A percentile compares a stretch with the other conserved stretches of the same genome.
Evolutionary conservation across 148 eudicot genomes (phyloP).

Genomic region (Amaranthus cruentus): DNA sequence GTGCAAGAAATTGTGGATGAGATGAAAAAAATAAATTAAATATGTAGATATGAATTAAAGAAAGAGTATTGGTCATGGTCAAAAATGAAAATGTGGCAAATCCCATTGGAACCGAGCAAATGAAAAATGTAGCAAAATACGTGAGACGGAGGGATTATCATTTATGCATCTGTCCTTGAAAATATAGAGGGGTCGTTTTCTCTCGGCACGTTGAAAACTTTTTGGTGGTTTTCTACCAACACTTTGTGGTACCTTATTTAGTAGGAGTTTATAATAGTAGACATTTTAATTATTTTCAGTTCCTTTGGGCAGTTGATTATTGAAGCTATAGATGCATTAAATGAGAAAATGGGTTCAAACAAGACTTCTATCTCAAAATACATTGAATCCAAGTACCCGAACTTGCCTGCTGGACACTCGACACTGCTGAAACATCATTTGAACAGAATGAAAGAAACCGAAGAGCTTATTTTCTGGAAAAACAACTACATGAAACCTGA

Average conservation of each 20-base stretch:
- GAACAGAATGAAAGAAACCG: slow-evolving; percentile 40
- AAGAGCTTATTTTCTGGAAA: slow-evolving; percentile 42
- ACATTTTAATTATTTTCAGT: slow-evolving; percentile 8
- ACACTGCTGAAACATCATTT: slow-evolving; percentile 41
- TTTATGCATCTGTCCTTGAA: not conserved
- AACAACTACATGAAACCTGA: slow-evolving; percentile 47
- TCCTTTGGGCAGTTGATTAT: slow-evolving; percentile 36
- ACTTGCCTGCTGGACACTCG: slow-evolving; percentile 41
- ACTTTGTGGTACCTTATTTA: not conserved
- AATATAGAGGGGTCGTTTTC: not conserved
- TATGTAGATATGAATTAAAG: no score
- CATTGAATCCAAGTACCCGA: slow-evolving; percentile 37
- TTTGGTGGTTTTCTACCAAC: not conserved
- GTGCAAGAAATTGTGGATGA: no score
- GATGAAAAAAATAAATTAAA: no score
- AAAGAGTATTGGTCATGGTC: no score
- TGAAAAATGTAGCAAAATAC: no score
- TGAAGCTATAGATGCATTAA: slow-evolving; percentile 34
- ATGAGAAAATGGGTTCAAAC: slow-evolving; percentile 42
- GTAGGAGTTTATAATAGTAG: not conserved
- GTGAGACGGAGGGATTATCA: no score
- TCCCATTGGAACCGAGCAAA: no score
- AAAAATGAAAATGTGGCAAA: no score
- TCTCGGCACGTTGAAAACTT: not conserved
- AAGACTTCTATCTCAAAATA: slow-evolving; percentile 40